Conservation (phyloP, 768 basidiomycete species). For the Mycena polygramma region DNA sequence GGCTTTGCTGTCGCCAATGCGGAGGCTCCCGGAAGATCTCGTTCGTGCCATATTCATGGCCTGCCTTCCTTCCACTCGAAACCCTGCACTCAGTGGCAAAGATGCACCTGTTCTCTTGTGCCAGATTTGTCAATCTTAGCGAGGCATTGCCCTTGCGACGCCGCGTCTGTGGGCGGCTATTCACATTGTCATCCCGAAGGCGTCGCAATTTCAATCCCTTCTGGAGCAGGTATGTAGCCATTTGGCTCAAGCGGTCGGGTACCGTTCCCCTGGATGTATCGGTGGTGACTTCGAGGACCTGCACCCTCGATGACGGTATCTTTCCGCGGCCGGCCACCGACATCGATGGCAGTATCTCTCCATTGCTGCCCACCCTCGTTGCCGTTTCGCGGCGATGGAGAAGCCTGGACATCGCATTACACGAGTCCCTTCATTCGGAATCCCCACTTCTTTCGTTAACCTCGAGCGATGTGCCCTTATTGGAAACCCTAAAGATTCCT, state of each 20-base stretch:
- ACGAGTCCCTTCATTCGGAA: neutral
- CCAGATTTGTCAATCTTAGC: slow-evolving; percentile 3
- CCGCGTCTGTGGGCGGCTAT: slow-evolving; percentile 13
- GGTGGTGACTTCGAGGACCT: no score
- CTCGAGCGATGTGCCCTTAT: no score
- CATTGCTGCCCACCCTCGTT: neutral
- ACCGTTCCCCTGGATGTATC: no score
- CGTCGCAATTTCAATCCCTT: no score
- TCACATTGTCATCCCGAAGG: neutral
- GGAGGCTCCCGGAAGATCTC: slow-evolving; percentile 9
- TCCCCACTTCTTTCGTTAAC: neutral
- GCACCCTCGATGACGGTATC: no score
- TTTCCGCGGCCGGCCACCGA: no score
- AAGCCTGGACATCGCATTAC: neutral
- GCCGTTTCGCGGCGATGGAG: neutral
- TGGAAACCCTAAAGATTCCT: neutral
- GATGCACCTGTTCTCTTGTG: slow-evolving; percentile 12
- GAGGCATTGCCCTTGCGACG: neutral
- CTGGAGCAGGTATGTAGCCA: no score
- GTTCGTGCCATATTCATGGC: slow-evolving; percentile 1
- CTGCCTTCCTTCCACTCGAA: neutral
- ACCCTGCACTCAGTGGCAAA: neutral
- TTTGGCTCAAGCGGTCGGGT: no score
- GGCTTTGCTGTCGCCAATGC: slow-evolving; percentile 10
- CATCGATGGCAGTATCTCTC: no score